Percentiles rank a stretch among this genome's conserved stretches.
phyloP scores from a whole-genome alignment of 2,329 filamentous ascomycete genomes.

The Curvularia spicifera region DNA sequence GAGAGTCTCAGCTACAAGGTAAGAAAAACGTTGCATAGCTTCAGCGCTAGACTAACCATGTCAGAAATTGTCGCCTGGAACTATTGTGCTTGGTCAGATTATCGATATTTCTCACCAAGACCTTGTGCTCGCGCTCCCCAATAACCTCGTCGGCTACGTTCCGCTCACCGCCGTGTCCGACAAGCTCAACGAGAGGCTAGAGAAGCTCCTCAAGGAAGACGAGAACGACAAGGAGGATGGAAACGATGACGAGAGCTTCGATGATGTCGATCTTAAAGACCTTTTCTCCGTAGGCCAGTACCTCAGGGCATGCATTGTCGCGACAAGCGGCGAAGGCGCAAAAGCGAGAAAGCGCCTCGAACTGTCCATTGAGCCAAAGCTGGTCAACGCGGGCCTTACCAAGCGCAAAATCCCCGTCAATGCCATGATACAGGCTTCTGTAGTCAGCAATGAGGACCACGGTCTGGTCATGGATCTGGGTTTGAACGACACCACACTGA shows the following conservation, averaged over 20 bases:
- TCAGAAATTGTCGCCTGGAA: slow-evolving; percentile 82
- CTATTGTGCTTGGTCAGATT: slow-evolving; percentile 85
- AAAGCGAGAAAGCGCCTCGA: slow-evolving; percentile 84
- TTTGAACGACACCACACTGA: slow-evolving; percentile 69
- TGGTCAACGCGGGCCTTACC: slow-evolving; percentile 77
- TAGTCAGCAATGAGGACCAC: slow-evolving; percentile 93
- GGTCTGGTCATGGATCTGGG: slow-evolving; percentile 93
- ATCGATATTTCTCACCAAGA: slow-evolving; percentile 80
- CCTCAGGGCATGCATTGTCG: slow-evolving; percentile 80
- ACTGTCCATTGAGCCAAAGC: slow-evolving; percentile 79
- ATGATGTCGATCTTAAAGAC: slow-evolving; percentile 72
- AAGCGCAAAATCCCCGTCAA: slow-evolving; percentile 76
- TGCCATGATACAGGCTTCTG: slow-evolving; percentile 82
- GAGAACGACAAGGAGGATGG: slow-evolving; percentile 63
- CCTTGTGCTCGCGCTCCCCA: slow-evolving; percentile 82
- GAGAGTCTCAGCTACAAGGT: slow-evolving; percentile 92
- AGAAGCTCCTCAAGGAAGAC: slow-evolving; percentile 68
- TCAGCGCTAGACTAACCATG: slow-evolving; percentile 23
- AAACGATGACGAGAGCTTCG: slow-evolving; percentile 55
- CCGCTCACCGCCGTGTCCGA: slow-evolving; percentile 92
- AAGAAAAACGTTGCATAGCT: slow-evolving; percentile 37
- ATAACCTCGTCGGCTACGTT: slow-evolving; percentile 89
- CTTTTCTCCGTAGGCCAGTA: slow-evolving; percentile 88
- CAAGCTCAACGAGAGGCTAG: slow-evolving; percentile 75
- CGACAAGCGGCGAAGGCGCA: slow-evolving; percentile 71